These are phyloP conservation scores for Rhododendron vialii DNA, from an alignment of 148 eudicot genomes.

Conservation along the genomic window DNA sequence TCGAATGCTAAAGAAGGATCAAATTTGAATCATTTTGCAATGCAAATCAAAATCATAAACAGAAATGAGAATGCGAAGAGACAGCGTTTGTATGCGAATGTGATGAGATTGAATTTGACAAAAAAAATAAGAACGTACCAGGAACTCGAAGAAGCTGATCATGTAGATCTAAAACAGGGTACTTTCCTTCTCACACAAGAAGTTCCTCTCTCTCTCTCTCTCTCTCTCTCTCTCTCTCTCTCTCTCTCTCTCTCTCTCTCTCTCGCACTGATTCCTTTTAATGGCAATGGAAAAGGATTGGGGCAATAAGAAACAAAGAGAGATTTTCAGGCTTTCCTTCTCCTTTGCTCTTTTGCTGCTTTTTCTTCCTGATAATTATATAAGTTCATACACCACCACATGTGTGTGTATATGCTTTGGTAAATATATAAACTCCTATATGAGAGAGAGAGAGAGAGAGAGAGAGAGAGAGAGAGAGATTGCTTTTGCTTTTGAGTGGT, in stretches of 20 bases:
- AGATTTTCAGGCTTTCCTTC: neutral
- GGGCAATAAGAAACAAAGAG: neutral
- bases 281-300: neutral
- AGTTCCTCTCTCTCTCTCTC: neutral
- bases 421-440: neutral
- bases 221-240: neutral
- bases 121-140: neutral
- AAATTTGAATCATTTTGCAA: neutral
- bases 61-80: neutral
- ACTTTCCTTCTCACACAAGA: neutral
- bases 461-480: conserved; percentile 4
- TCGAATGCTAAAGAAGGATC: neutral
- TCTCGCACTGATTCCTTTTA: neutral
- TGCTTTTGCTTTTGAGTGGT: neutral
- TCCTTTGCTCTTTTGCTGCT: neutral
- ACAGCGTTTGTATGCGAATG: neutral
- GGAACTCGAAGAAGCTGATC: neutral
- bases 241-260: too few relatives aligned
- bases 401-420: neutral
- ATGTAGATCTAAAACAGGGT: neutral
- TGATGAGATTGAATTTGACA: neutral
- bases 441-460: neutral
- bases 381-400: neutral
- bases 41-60: neutral
- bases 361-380: neutral